Percentiles rank a stretch among this genome's conserved stretches.
phyloP scores from a whole-genome alignment of 176 grass and related monocot species.

The Typha latifolia region DNA sequence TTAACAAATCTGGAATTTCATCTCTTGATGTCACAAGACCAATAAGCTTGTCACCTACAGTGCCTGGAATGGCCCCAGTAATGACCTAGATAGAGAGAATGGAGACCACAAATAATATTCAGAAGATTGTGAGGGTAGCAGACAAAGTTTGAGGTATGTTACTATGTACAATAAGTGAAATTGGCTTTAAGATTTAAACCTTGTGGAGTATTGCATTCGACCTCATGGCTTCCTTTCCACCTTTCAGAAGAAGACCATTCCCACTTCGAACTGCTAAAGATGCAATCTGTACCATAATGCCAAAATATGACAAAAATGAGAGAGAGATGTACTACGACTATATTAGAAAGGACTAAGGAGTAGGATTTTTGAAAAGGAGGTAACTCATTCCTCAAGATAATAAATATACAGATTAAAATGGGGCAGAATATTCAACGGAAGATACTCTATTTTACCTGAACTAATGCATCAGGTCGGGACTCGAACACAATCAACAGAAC shows the following conservation, averaged over 20 bases:
- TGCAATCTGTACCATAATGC: constrained; percentile 49
- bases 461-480: constrained; percentile 91
- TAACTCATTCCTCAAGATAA: not conserved
- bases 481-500: constrained; percentile 93
- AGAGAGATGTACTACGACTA: not conserved
- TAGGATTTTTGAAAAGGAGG: too few relatives aligned
- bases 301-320: not conserved
- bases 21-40: constrained; percentile 87
- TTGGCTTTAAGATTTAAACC: constrained; percentile 35
- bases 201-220: constrained; percentile 87
- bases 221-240: constrained; percentile 95
- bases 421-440: constrained; percentile 5
- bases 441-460: constrained; percentile 52
- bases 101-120: too few relatives aligned
- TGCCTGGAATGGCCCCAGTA: constrained; percentile 62
- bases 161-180: not conserved
- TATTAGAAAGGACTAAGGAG: not conserved
- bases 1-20: constrained; percentile 85
- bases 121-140: not conserved
- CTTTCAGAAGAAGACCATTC: constrained; percentile 95
- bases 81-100: constrained; percentile 42
- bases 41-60: constrained; percentile 77
- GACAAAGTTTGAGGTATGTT: not conserved
- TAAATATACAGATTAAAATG: not conserved
- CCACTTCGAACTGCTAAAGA: constrained; percentile 93